Evolutionary conservation across 148 eudicot species (phyloP).

Genomic region (Cornus controversa): DNA sequence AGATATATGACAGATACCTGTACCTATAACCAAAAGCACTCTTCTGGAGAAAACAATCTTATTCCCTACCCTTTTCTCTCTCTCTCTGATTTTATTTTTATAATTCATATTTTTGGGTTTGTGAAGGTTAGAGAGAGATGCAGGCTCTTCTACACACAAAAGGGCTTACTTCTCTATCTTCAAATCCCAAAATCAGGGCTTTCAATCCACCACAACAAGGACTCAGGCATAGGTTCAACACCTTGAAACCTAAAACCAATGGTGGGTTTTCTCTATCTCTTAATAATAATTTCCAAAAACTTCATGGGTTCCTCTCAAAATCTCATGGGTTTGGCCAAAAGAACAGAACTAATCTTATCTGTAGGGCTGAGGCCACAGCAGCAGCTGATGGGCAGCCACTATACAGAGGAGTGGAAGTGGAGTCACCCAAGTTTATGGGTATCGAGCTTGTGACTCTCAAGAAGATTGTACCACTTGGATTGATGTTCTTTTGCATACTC

Average conservation of each 20-base stretch:
- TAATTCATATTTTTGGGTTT: not conserved
- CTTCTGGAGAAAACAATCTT: too few species aligned
- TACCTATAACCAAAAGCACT: too few species aligned
- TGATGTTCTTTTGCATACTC: slow-evolving; percentile 95
- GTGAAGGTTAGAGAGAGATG: slow-evolving; percentile 29
- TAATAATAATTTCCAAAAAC: slow-evolving; percentile 59
- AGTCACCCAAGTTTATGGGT: slow-evolving; percentile 67
- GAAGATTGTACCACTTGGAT: slow-evolving; percentile 89
- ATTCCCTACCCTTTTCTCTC: too few species aligned
- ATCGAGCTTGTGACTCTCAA: slow-evolving; percentile 69
- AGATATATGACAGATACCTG: too few species aligned
- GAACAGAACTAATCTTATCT: slow-evolving; percentile 43
- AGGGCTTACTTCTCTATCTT: slow-evolving; percentile 67
- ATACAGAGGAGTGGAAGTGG: slow-evolving; percentile 42
- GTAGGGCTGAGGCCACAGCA: slow-evolving; percentile 69
- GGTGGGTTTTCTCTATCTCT: slow-evolving; percentile 42
- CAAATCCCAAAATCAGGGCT: slow-evolving; percentile 61
- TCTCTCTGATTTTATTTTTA: not conserved
- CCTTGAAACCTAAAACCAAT: slow-evolving; percentile 46
- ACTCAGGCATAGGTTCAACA: slow-evolving; percentile 53
- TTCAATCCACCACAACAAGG: slow-evolving; percentile 37
- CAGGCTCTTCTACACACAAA: slow-evolving; percentile 61
- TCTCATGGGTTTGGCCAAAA: slow-evolving; percentile 37
- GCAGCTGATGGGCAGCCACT: slow-evolving; percentile 57
- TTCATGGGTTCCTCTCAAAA: slow-evolving; percentile 40